These are phyloP conservation scores for Corylus avellana DNA, from an alignment of 306 rosid species.

Conservation along the genomic window DNA sequence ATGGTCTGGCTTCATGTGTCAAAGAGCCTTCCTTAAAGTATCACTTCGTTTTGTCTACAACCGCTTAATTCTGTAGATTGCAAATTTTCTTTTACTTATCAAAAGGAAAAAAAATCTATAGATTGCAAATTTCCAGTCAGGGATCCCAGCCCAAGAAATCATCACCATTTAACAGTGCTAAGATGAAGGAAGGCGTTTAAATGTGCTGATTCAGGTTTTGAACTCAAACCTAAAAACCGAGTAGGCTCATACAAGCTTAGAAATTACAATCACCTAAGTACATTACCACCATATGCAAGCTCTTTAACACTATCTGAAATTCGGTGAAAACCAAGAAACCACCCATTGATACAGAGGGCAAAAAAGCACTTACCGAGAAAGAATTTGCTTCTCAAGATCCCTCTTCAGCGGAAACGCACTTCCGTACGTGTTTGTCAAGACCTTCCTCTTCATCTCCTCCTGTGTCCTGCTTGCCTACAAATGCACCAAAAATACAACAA, in stretches of 20 bases:
- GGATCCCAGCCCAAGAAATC: neutral
- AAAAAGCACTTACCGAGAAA: conserved; percentile 52
- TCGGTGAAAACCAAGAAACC: neutral
- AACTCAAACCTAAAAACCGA: neutral
- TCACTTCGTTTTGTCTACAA: neutral
- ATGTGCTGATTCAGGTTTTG: neutral
- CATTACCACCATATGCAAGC: neutral
- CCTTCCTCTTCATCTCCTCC: conserved; percentile 61
- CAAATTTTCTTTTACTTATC: neutral
- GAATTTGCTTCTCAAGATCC: conserved; percentile 79
- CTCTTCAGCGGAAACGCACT: conserved; percentile 75
- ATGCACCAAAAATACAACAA: neutral
- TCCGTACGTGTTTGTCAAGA: conserved; percentile 63
- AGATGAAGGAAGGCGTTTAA: neutral
- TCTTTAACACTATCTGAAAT: neutral
- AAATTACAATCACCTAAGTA: neutral
- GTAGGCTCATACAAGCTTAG: neutral
- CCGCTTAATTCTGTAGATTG: neutral
- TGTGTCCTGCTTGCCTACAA: conserved; percentile 41
- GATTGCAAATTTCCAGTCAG: neutral
- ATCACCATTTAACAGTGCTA: neutral
- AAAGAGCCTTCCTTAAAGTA: neutral
- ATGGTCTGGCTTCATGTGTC: neutral
- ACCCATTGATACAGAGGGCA: neutral
- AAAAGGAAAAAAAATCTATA: too few species aligned